Evolutionary conservation across 305 asterid genomes (phyloP), one percentile per base, ranked within the genome.

Genomic region (Petunia hybrid): DNA sequence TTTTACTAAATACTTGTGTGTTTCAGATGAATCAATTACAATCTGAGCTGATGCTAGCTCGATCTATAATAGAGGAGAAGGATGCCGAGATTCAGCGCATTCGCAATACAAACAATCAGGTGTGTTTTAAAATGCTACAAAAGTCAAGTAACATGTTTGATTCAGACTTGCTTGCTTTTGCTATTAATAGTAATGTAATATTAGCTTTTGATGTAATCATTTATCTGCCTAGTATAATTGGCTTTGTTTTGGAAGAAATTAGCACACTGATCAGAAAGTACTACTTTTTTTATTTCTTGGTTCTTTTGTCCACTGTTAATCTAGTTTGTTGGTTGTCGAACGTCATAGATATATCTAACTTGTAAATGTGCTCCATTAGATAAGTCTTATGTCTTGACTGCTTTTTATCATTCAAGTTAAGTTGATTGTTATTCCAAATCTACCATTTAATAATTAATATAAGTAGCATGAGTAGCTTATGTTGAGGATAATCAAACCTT

Each of bases 1-100:
- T 35, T 77, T 4, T 77, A 9, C 70, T 43, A 62, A 9, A 3
- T 42, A 60, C 42, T 43, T 77, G 42, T 77, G 51, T 42, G 76
- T 82, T 87, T 88, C 92, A 97, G 98, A 91, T 97, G 98, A 94
- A 97, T 87, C 98, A 94, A 74, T 81, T 93, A 85, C 99, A 94
- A 86, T 93, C 99, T 82, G 98, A 97, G 87, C 86, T 97, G 65
- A 87, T 91, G 80, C 98, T 94, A 83, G 98, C 99, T 66, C 91
- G 98, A 83, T 94, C 98, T 78, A 84, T 94, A 84, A 90, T 97
- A 85, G 97, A 94, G 41, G 99, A 93, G 91, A 92, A 93, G 85
- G 99, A 97, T 88, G 80, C 91, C 1, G 99, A 97, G 81, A 86
- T 92, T 80, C 99, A 92, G 82, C 90, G 89, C 69, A 84, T 93